Evolutionary conservation across 2,329 filamentous ascomycete species (phyloP).

Genomic region (Botrytis hyacinthi): DNA sequence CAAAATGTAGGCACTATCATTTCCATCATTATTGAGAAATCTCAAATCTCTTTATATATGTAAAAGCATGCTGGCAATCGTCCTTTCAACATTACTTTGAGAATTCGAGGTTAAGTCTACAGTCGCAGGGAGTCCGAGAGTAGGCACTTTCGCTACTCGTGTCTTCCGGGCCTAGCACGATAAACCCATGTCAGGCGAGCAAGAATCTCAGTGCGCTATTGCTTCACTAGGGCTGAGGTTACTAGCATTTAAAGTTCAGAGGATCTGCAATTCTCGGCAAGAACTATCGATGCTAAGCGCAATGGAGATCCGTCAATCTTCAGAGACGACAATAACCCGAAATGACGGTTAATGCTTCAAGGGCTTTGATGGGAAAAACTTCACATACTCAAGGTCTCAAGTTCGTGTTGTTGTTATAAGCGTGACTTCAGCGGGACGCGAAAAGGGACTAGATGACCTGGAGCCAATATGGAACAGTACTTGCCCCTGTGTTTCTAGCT

Average conservation of each 20-base stretch:
- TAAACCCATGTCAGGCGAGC: background rate
- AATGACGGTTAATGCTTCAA: background rate
- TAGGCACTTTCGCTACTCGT: background rate
- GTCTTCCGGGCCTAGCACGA: background rate
- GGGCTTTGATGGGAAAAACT: too few species aligned
- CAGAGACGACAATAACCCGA: background rate
- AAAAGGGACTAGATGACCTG: background rate
- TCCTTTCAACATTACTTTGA: background rate
- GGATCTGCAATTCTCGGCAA: background rate
- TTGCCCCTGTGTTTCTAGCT: background rate
- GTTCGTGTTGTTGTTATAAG: background rate
- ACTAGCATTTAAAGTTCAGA: background rate
- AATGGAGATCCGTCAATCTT: background rate
- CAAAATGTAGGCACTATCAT: background rate
- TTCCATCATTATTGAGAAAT: background rate
- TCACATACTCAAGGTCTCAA: background rate
- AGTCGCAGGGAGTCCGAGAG: too few species aligned
- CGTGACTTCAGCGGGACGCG: background rate
- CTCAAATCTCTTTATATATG: background rate
- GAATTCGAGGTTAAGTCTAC: background rate
- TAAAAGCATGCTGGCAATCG: background rate
- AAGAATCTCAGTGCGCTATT: background rate
- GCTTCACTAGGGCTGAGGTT: background rate
- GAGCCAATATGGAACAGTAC: accelerated
- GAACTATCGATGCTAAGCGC: background rate